A percentile compares a stretch with the other conserved stretches of the same genome.
Evolutionary conservation across 768 basidiomycete genomes (phyloP).

Genomic region (Boletus reticulatus): DNA sequence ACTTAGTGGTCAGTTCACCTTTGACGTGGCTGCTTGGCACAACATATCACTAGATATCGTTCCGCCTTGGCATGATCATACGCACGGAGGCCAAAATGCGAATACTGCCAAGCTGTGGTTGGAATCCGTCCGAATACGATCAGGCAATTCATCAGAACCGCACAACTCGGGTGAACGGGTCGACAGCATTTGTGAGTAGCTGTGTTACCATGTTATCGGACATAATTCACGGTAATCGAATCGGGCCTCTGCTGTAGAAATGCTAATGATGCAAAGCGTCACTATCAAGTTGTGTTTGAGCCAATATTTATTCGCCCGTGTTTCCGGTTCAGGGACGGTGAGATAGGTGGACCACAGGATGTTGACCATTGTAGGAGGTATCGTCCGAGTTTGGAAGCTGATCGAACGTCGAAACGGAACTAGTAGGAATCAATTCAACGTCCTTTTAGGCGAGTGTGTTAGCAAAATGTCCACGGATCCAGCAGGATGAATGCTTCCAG

Average conservation of each 20-base stretch:
- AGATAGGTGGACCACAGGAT: background rate
- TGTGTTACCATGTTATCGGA: background rate
- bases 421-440: no score
- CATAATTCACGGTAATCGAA: no score
- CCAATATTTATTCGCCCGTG: no score
- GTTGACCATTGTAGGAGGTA: background rate
- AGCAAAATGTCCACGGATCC: no score
- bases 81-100: background rate
- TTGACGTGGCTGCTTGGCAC: background rate
- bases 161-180: background rate
- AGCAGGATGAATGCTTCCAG: no score
- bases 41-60: no score
- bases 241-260: background rate
- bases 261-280: background rate
- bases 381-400: background rate
- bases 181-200: conserved; percentile 5
- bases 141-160: background rate
- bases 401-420: background rate
- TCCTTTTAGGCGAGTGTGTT: no score
- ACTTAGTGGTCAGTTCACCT: no score
- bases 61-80: no score
- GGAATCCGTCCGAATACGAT: background rate
- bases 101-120: conserved; percentile 13
- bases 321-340: background rate
- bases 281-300: no score